Percentiles rank a stretch among this genome's conserved stretches.
Conservation (phyloP, 169 alveolate species). For the Cryptosporidium parvum region DNA sequence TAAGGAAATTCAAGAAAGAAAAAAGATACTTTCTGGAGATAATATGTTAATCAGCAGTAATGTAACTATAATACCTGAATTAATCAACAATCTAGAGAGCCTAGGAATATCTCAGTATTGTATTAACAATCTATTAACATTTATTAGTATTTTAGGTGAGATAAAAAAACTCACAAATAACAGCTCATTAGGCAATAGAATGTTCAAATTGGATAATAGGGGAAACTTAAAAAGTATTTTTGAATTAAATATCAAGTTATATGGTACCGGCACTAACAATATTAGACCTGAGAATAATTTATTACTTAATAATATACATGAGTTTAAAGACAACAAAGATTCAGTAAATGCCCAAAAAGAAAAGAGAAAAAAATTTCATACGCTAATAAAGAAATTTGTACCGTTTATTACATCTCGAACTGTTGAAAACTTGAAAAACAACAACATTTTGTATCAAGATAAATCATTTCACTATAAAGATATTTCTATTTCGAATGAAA, state of each 20-base stretch:
- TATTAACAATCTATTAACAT: conserved; percentile 16
- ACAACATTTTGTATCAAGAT: conserved; percentile 76
- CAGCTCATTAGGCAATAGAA: neutral
- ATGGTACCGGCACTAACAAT: neutral
- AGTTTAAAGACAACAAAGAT: neutral
- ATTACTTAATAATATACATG: neutral
- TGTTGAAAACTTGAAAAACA: neutral
- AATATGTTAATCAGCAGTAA: neutral
- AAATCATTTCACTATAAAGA: conserved; percentile 77
- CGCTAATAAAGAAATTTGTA: conserved; percentile 77
- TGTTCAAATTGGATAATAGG: conserved; percentile 43
- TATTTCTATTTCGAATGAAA: conserved; percentile 77
- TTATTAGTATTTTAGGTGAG: conserved; percentile 37
- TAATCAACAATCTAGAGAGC: neutral
- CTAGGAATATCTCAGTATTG: conserved; percentile 10
- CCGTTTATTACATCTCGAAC: conserved; percentile 81
- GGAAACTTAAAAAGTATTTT: conserved; percentile 20
- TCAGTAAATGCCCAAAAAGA: conserved; percentile 69
- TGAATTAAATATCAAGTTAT: conserved; percentile 7
- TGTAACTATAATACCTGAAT: conserved; percentile 4
- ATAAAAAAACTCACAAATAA: conserved; percentile 48
- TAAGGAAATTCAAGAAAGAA: conserved; percentile 32
- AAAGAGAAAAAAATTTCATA: conserved; percentile 79
- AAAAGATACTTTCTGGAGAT: conserved; percentile 49
- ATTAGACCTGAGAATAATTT: neutral